Base-by-base conservation (phyloP, 75 land plant species). In the Picea glauca region DNA sequence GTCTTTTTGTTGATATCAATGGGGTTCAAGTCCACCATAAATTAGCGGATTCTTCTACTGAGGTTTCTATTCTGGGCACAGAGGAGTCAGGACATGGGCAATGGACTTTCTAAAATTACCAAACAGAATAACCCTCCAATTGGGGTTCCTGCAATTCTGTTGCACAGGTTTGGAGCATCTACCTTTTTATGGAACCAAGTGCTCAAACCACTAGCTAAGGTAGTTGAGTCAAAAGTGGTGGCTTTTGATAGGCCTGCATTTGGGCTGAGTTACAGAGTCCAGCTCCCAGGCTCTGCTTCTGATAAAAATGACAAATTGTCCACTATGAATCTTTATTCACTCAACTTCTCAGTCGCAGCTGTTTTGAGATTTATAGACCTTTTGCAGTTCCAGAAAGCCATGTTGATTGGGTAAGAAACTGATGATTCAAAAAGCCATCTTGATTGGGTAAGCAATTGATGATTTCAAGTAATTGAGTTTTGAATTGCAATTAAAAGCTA, bases 161-260 rank as follows among this genome's bases (percentile, higher is more conserved):
- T 96, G 15, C 97, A 96, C 77, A 97, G 99, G 1, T 96, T 96
- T 88, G 97, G 99, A 46, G 99, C 99, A n/a, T 94, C 99, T 38
- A 81, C 89, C 3, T 96, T 92, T 81, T 96, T 97, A 11, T 96
- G 99, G 99, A 60, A 80, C 33, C 58, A 82, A 64, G 90, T 91
- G 32, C 83, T 94, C 88, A 89, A 86, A 82, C 93, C 86, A 30
- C 82, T 96, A 50, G 91, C 99, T 11, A 68, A 80, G 26, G 2
- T 88, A 18, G 56, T 81, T 59, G 88, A 85, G 32, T 85, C 99
- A 0, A 86, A 84, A 64, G 95, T 88, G 35, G 85, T 91, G 78
- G 94, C 99, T 11, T 94, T 96, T 87, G 99, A 96, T 65, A 81
- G 99, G 81, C 99, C 99, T 33, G 99, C 96, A 38, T 96, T 96